These are phyloP conservation scores for Secale cereale DNA, from an alignment of 176 grass and related monocot genomes.

Conservation along the genomic window DNA sequence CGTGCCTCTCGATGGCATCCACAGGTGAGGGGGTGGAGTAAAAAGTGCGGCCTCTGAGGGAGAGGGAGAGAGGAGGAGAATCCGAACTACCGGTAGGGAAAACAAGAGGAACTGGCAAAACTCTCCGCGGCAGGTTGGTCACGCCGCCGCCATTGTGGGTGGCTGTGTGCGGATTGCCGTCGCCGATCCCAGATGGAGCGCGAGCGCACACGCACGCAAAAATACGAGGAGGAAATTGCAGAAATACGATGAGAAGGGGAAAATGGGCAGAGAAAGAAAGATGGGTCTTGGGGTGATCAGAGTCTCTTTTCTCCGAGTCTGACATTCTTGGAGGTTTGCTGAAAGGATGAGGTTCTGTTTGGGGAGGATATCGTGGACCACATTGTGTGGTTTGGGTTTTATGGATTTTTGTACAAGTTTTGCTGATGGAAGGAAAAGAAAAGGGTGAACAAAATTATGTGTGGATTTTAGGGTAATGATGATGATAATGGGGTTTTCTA, in stretches of 20 bases:
- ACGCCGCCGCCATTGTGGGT: neutral
- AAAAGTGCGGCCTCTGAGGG: neutral
- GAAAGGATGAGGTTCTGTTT: slow-evolving; percentile 30
- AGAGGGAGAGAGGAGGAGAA: neutral
- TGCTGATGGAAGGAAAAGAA: neutral
- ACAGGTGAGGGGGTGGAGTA: slow-evolving; percentile 3
- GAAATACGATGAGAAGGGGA: neutral
- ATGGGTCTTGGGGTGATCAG: neutral
- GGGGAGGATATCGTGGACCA: slow-evolving; percentile 20
- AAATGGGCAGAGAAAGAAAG: neutral
- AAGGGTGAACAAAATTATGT: neutral
- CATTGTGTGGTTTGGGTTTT: slow-evolving; percentile 24
- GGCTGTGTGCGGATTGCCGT: slow-evolving; percentile 9
- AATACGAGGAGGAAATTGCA: neutral
- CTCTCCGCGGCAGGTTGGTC: slow-evolving; percentile 1
- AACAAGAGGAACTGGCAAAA: neutral
- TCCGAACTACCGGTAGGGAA: neutral
- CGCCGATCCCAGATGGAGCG: slow-evolving; percentile 19
- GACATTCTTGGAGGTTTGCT: slow-evolving; percentile 42
- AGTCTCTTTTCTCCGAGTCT: neutral
- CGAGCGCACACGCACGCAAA: neutral
- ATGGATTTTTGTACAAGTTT: neutral
- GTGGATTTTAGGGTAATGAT: neutral
- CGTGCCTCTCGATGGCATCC: slow-evolving; percentile 44
- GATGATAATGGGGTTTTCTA: too few relatives aligned